A percentile compares a stretch with the other conserved stretches of the same genome.
phyloP scores from a whole-genome alignment of 768 basidiomycete genomes.

The Rhizopogon vinicolor region DNA sequence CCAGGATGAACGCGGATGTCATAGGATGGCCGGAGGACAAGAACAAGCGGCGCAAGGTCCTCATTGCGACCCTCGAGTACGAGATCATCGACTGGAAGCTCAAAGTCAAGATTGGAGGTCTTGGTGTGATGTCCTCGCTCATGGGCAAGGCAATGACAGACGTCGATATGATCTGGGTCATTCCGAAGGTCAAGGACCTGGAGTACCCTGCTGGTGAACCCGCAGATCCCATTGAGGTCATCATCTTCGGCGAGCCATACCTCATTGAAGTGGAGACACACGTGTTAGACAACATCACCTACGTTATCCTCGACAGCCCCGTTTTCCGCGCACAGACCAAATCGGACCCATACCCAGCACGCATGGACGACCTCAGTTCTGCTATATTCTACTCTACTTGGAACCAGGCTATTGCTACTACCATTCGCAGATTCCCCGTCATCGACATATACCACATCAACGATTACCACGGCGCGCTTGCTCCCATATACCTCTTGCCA shows the following conservation, averaged over 20 bases:
- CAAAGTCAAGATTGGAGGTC: slow-evolving; percentile 96
- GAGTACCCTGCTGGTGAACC: slow-evolving; percentile 92
- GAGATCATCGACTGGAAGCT: slow-evolving; percentile 97
- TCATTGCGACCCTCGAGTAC: slow-evolving; percentile 92
- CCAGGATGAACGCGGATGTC: slow-evolving; percentile 61
- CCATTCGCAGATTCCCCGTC: slow-evolving; percentile 79
- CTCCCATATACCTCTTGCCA: slow-evolving; percentile 85
- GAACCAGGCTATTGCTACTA: slow-evolving; percentile 95
- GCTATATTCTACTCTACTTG: slow-evolving; percentile 98
- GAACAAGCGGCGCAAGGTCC: slow-evolving; percentile 84
- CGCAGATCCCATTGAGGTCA: slow-evolving; percentile 90
- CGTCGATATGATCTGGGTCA: slow-evolving; percentile 90
- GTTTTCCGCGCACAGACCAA: slow-evolving; percentile 97
- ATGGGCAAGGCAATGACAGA: slow-evolving; percentile 99
- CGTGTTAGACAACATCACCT: slow-evolving; percentile 91
- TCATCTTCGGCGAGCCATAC: slow-evolving; percentile 95
- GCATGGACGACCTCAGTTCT: slow-evolving; percentile 95
- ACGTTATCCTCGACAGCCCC: slow-evolving; percentile 89
- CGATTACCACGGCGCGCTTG: slow-evolving; percentile 92
- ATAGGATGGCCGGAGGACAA: slow-evolving; percentile 98
- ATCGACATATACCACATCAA: slow-evolving; percentile 95
- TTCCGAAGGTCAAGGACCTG: slow-evolving; percentile 92
- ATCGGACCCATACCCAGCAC: slow-evolving; percentile 91
- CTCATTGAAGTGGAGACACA: slow-evolving; percentile 95
- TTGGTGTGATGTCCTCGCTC: slow-evolving; percentile 95